Conservation (phyloP, 1,139 yeast genomes). For the Zygosaccharomyces pseudobailii region DNA sequence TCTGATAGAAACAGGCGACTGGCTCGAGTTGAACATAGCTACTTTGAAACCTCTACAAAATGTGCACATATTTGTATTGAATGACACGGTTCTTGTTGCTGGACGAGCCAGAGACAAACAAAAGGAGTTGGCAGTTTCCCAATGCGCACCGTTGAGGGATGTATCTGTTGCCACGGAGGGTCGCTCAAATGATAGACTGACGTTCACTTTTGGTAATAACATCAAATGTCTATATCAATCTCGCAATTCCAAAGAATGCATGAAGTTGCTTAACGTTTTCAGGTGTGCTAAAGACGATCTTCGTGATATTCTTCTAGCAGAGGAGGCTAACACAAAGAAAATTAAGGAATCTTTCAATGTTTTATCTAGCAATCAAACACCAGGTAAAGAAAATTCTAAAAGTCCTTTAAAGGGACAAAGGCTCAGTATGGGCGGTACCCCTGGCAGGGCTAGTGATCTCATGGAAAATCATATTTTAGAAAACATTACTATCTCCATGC, state of each 20-base stretch:
- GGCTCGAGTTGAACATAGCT: constrained; percentile 85
- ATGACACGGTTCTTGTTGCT: constrained; percentile 74
- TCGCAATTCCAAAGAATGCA: constrained; percentile 55
- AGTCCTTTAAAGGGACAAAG: constrained; percentile 29
- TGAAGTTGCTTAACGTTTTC: constrained; percentile 53
- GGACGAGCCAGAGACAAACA: constrained; percentile 47
- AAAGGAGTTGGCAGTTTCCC: constrained; percentile 57
- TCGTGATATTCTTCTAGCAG: constrained; percentile 40
- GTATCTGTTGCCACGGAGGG: constrained; percentile 41
- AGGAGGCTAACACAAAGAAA: constrained; percentile 43
- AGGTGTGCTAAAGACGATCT: constrained; percentile 63
- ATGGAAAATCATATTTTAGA: constrained; percentile 26
- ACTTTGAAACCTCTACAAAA: constrained; percentile 80
- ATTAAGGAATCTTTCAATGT: constrained; percentile 44
- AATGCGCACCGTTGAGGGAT: constrained; percentile 73
- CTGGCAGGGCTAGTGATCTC: constrained; percentile 16
- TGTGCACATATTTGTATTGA: constrained; percentile 69
- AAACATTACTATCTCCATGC: constrained; percentile 30
- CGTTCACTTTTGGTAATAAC: constrained; percentile 21
- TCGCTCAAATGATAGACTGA: constrained; percentile 27
- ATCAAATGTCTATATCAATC: constrained; percentile 41
- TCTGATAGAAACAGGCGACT: constrained; percentile 71
- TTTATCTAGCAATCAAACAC: constrained; percentile 33
- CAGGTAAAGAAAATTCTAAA: constrained; percentile 24
- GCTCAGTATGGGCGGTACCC: constrained; percentile 25